Conservation (phyloP, 192 early-diverging fungal species). For the Backusella tuberculispora region DNA sequence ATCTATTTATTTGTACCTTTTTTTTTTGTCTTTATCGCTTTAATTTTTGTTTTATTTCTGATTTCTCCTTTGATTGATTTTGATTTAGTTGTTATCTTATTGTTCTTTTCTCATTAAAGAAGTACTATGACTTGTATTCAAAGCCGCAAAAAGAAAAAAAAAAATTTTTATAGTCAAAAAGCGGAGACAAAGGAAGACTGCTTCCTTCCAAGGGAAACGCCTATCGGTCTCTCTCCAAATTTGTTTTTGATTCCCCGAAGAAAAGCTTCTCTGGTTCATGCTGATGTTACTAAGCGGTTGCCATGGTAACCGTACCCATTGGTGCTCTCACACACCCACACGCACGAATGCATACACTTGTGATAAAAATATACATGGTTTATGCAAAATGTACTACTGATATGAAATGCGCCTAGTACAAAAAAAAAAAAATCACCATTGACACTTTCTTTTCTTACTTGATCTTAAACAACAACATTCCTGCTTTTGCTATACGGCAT, state of each 20-base stretch:
- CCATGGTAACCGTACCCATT: conserved; percentile 7
- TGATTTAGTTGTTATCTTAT: neutral
- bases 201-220: conserved; percentile 5
- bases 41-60: neutral
- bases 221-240: conserved; percentile 10
- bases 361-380: neutral
- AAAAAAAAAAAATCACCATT: neutral
- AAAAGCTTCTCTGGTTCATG: neutral
- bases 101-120: neutral
- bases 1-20: neutral
- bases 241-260: conserved; percentile 19
- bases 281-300: neutral
- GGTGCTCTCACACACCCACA: neutral
- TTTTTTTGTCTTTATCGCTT: neutral
- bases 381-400: neutral
- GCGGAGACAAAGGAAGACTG: conserved; percentile 20
- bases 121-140: neutral
- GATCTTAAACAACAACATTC: too few relatives aligned
- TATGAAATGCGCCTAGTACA: neutral
- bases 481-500: too few relatives aligned
- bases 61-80: neutral
- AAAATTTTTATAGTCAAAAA: conserved; percentile 12
- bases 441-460: neutral
- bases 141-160: neutral
- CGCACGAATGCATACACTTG: neutral